Percentiles rank a stretch among this genome's conserved stretches.
These are phyloP conservation scores for Micractinium sp. DNA, from an alignment of 139 green algal genomes.

Conservation along the genomic window DNA sequence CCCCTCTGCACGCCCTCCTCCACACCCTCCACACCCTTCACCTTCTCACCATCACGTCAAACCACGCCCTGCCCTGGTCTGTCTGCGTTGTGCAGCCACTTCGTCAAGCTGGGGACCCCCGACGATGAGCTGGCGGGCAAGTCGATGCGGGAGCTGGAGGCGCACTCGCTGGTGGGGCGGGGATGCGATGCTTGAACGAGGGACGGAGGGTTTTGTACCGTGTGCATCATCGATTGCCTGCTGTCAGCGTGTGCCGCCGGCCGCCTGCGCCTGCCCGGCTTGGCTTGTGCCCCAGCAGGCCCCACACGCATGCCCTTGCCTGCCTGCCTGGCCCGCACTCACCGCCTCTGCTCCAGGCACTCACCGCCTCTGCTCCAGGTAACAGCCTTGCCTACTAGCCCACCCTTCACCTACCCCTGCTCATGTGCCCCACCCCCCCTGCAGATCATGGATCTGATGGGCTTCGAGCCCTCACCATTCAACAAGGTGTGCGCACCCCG, in stretches of 20 bases:
- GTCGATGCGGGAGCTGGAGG: constrained; percentile 71
- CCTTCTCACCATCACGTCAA: no score
- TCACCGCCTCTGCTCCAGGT: no score
- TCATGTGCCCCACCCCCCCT: not conserved
- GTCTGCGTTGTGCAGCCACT: constrained; percentile 48
- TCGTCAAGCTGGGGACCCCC: constrained; percentile 55
- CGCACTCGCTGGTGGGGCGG: constrained; percentile 56
- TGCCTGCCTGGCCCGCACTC: not conserved
- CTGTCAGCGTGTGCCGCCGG: not conserved
- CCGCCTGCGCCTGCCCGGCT: no score
- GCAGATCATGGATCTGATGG: constrained; percentile 75
- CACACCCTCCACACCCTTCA: no score
- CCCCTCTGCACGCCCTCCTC: not conserved
- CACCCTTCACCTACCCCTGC: no score
- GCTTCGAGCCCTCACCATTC: constrained; percentile 53
- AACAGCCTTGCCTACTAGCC: no score
- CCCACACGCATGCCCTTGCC: not conserved
- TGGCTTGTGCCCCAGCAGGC: not conserved
- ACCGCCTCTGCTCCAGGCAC: no score
- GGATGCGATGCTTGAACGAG: no score
- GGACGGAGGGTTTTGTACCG: no score
- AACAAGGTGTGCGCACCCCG: constrained; percentile 57
- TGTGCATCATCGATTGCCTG: not conserved
- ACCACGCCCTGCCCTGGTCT: no score
- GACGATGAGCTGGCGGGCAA: constrained; percentile 42